Evolutionary conservation across 2,329 filamentous ascomycete species (phyloP).

Genomic region (Blastomyces percursus): DNA sequence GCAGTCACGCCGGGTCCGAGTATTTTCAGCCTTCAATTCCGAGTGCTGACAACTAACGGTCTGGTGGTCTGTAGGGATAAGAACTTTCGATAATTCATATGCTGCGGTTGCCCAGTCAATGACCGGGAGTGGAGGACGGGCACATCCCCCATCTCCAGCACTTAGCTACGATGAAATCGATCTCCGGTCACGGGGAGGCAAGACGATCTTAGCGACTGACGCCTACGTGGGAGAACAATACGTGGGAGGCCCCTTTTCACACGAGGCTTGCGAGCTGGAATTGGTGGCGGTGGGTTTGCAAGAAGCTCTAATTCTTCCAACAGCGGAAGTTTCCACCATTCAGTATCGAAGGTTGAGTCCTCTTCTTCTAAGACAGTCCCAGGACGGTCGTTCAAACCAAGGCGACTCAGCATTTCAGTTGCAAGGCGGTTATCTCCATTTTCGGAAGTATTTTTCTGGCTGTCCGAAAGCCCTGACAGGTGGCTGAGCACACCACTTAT

Average conservation of each 20-base stretch:
- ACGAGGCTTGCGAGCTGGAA: conserved; percentile 45
- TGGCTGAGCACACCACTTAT: conserved; percentile 84
- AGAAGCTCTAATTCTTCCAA: conserved; percentile 60
- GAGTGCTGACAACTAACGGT: conserved; percentile 66
- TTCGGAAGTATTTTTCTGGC: conserved; percentile 20
- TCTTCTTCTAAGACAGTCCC: conserved; percentile 12
- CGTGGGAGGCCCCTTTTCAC: conserved; percentile 48
- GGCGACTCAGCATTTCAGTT: conserved; percentile 46
- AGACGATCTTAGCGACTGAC: conserved; percentile 67
- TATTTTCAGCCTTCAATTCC: conserved; percentile 63
- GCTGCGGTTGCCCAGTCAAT: conserved; percentile 79
- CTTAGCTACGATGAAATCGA: conserved; percentile 19
- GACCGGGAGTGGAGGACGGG: conserved; percentile 63
- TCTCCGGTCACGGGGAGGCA: conserved; percentile 48
- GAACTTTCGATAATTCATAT: conserved; percentile 66
- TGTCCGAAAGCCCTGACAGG: conserved; percentile 63
- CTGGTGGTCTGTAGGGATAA: conserved; percentile 66
- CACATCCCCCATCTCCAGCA: conserved; percentile 37
- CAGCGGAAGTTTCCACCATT: conserved; percentile 58
- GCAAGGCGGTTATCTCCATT: conserved; percentile 38
- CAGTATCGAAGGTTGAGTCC: conserved; percentile 46
- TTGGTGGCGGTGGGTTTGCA: conserved; percentile 41
- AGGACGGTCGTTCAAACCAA: conserved; percentile 17
- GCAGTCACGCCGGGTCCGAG: conserved; percentile 52
- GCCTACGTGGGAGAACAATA: conserved; percentile 83